These are phyloP conservation scores for Cyberlindnera bimundalis DNA, from an alignment of 805 yeast genomes.

Conservation along the genomic window DNA sequence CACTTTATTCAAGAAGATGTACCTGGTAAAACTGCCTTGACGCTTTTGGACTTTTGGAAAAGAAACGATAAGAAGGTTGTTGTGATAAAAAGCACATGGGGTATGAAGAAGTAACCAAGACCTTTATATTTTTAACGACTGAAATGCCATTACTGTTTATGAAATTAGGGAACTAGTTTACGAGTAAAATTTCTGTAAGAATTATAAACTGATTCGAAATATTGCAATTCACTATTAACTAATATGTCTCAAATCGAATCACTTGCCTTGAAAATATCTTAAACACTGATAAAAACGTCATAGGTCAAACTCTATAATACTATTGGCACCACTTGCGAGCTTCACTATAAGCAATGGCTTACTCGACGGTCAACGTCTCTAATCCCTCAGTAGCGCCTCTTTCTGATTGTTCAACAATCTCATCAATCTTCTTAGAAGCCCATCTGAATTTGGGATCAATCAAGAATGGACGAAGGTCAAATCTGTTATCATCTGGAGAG, in stretches of 20 bases:
- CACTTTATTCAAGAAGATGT: slow-evolving; percentile 96
- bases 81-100: slow-evolving; percentile 40
- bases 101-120: slow-evolving; percentile 17
- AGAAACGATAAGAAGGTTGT: slow-evolving; percentile 36
- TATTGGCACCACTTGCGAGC: too few relatives aligned
- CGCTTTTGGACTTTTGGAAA: slow-evolving; percentile 44
- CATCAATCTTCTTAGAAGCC: slow-evolving; percentile 87
- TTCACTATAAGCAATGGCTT: too few relatives aligned
- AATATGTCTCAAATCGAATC: too few relatives aligned
- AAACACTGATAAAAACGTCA: too few relatives aligned
- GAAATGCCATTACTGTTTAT: too few relatives aligned
- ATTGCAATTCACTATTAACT: too few relatives aligned
- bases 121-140: neutral
- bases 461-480: slow-evolving; percentile 93
- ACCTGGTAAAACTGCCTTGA: slow-evolving; percentile 62
- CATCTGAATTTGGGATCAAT: slow-evolving; percentile 86
- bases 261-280: too few relatives aligned
- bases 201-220: too few relatives aligned
- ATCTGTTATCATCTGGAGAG: slow-evolving; percentile 97
- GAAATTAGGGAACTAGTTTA: too few relatives aligned
- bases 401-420: slow-evolving; percentile 59
- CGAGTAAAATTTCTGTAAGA: too few relatives aligned
- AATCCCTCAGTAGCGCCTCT: slow-evolving; percentile 32
- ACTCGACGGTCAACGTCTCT: slow-evolving; percentile 46
- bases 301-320: too few relatives aligned